Base-by-base conservation (phyloP, 176 grass and related monocot genomes). In the Carex scoparia region DNA sequence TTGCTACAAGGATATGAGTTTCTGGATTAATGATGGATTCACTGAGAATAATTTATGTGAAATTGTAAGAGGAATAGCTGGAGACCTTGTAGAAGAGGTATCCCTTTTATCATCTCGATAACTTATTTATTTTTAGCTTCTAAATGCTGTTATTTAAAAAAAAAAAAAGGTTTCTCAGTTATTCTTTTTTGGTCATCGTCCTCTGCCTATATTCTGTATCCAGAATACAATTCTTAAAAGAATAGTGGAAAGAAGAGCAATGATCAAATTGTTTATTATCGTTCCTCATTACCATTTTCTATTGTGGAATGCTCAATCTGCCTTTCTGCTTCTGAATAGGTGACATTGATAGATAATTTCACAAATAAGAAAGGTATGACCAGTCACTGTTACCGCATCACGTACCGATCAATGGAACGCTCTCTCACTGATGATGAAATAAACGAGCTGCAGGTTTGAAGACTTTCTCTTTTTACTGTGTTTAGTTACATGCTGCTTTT, bases 41-140 rank as follows among this genome's bases (percentile, higher is more conserved):
- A 98, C 96, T 0, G 96, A 98, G 88, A 98, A 98, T 38, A 98
- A 98, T 87, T 89, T 98, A 86, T 98, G 93, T 88, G 96, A 98
- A 84, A 79, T 98, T 63, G 93, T 98, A 49, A 95, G 96, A 94
- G 96, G 89, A 89, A 94, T 98, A 74, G 93, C 91, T 88, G 96
- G 96, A 46, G 96, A 98, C 86, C 93, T 98, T 84, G 96, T 80
- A 46, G 96, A 98, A 84, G 93, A 98, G 91, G 96, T 98, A 92
- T 73, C 79, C 6, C 11, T 82, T 71, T 59, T 72, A 23, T 78
- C 7, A 10, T 84, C 84, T 60, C 2, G 10, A 70, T 79, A 51
- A 3, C 35, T 61, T 72, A 56, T 77, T 31, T 57, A 56, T 35
- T 58, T 76, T 27, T 57, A 58, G 53, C 51, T 57, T 79, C 12